A percentile compares a stretch with the other conserved stretches of the same genome.
phyloP scores from a whole-genome alignment of 176 grass and related monocot genomes.

The Panicum miliaceum region DNA sequence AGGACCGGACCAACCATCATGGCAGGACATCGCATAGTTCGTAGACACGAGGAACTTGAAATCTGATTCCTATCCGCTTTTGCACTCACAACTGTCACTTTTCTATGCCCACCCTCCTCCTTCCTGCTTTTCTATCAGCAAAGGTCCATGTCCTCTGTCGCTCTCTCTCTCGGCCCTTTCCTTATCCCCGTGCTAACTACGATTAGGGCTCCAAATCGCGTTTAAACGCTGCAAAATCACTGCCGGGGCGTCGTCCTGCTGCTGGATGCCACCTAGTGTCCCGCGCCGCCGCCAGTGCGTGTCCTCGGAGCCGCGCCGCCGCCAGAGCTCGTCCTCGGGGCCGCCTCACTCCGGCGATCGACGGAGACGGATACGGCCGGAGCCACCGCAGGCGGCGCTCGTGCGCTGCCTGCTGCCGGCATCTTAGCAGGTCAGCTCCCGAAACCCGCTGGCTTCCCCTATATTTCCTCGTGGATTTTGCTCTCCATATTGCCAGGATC shows the following conservation, averaged over 20 bases:
- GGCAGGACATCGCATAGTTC: neutral
- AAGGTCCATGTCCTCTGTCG: neutral
- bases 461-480: neutral
- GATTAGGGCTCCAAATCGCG: conserved; percentile 14
- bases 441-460: neutral
- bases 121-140: neutral
- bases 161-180: neutral
- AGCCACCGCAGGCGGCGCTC: neutral
- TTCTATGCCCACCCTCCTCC: conserved; percentile 5
- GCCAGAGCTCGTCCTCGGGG: neutral
- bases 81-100: conserved; percentile 8
- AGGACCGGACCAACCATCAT: neutral
- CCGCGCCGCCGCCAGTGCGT: neutral
- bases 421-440: conserved; percentile 15
- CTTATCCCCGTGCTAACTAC: neutral
- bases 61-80: neutral
- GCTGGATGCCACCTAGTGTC: conserved; percentile 15
- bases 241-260: neutral
- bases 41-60: neutral
- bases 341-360: neutral
- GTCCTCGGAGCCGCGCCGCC: neutral
- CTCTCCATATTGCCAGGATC: neutral
- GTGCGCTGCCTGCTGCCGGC: neutral
- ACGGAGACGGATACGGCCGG: neutral
- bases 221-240: neutral